These are phyloP conservation scores for Fraxinus sp. DNA, from an alignment of 305 asterid species.

Conservation along the genomic window DNA sequence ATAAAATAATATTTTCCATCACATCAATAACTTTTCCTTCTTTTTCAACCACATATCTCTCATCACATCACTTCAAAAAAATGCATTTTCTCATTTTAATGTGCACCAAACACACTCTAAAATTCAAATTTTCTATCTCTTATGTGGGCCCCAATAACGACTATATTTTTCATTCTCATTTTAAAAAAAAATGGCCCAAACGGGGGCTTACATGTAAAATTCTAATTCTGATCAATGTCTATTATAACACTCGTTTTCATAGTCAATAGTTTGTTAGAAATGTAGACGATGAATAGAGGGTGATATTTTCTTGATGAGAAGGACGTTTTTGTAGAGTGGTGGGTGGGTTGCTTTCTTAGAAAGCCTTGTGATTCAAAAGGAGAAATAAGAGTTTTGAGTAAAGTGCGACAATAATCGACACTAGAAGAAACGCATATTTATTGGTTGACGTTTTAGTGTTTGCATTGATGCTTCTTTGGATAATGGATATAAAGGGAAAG, in stretches of 20 bases:
- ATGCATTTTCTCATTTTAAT: too few relatives aligned
- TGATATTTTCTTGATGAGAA: constrained; percentile 31
- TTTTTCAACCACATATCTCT: too few relatives aligned
- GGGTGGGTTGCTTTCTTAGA: constrained; percentile 35
- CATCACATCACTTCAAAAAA: too few relatives aligned
- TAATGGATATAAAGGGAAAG: background rate
- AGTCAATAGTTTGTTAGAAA: constrained; percentile 1
- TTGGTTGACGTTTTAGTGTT: background rate
- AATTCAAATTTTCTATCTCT: too few relatives aligned
- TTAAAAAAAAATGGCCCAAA: too few relatives aligned
- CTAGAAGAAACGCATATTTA: constrained; percentile 29
- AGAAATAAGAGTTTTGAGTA: constrained; percentile 36
- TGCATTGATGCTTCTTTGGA: background rate
- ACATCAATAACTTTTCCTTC: too few relatives aligned
- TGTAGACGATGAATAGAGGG: constrained; percentile 9
- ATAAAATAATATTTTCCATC: too few relatives aligned
- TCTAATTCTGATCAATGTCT: background rate
- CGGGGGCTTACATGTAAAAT: background rate
- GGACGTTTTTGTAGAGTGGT: constrained; percentile 17
- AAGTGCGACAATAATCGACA: constrained; percentile 34
- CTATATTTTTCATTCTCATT: too few relatives aligned
- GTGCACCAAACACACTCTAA: too few relatives aligned
- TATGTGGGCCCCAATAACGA: too few relatives aligned
- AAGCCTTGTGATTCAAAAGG: constrained; percentile 37
- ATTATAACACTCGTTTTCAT: background rate